Base-by-base conservation (phyloP, 345 rosid species). In the Gossypium stocksii region DNA sequence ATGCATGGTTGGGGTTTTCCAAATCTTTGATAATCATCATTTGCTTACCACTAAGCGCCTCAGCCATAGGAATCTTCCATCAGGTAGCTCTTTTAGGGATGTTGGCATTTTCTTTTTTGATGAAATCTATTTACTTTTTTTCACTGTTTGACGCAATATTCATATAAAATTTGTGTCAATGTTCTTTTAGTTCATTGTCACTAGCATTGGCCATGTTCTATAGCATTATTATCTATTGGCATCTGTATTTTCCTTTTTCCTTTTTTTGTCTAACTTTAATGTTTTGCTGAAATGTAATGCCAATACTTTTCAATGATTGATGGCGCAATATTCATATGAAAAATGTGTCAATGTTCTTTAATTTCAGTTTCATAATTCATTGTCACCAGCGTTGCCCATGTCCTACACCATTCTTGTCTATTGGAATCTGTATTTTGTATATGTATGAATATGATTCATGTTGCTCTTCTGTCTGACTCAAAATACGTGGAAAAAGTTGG, bases 1-100 rank as follows among this genome's bases (percentile, higher is more conserved):
- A 57, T 94, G 98, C 84, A 91, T 94, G 98, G 90, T 87, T 45
- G 98, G 98, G 72, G 81, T 92, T 81, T 87, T 92, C 80, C 97
- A 94, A 83, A 77, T 94, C 80, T 92, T 94, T 76, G 97, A 92
- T 56, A 56, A n/a, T 83, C 91, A 86, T 66, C 89, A 83, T 45
- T 73, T 82, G 78, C 76, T 90, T 22, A 75, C 86, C 9, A 80
- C 88, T 16, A 83, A 90, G 81, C 88, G 90, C 70, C 68, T 64
- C 48, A 79, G 69, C 80, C 85, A 83, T 44, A 85, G 80, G 83
- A 88, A 83, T 80, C 89, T 88, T 84, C 90, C 89, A 82, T 82
- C 89, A 81, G 95, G 97, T 87, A 82, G 78, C 80, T 79, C 29
- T 68, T 60, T 29, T n/a, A 1, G 12, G 7, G 14, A 2, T 62